Percentiles rank a stretch among this genome's conserved stretches.
These are phyloP conservation scores for Drechslerella coelobrocha DNA, from an alignment of 2,329 filamentous ascomycete genomes.

Conservation along the genomic window DNA sequence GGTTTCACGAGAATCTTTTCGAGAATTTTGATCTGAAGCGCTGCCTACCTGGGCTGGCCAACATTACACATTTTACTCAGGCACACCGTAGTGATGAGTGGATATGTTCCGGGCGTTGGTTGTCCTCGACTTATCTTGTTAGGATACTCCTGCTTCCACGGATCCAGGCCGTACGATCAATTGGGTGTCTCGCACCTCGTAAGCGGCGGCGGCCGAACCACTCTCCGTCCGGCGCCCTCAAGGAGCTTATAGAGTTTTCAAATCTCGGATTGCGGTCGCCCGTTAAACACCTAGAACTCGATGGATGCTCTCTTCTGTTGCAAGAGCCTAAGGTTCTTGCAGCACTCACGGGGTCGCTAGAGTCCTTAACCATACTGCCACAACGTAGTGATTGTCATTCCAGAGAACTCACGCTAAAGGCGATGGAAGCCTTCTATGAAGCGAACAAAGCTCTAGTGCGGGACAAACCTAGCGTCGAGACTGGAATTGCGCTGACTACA, in stretches of 20 bases:
- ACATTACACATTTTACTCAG: constrained; percentile 14
- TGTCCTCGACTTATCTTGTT: background rate
- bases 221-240: background rate
- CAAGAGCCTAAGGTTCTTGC: constrained; percentile 9
- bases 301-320: background rate
- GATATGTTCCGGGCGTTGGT: background rate
- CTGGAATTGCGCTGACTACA: too few relatives aligned
- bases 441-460: too few relatives aligned
- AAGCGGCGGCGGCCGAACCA: background rate
- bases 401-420: too few relatives aligned
- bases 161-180: constrained; percentile 1
- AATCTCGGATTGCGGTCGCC: constrained; percentile 1
- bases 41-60: constrained; percentile 4
- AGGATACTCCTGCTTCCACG: constrained; percentile 15
- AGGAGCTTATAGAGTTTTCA: background rate
- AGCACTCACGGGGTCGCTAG: constrained; percentile 8
- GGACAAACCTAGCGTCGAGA: too few relatives aligned
- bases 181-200: background rate
- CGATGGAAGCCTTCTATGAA: too few relatives aligned
- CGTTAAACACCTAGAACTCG: constrained; percentile 18
- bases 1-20: constrained; percentile 13
- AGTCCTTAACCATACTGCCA: too few relatives aligned
- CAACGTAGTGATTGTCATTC: too few relatives aligned
- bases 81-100: background rate
- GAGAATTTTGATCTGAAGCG: background rate